Evolutionary conservation across 805 yeast species (phyloP).

Genomic region (Yamadazyma olivae): DNA sequence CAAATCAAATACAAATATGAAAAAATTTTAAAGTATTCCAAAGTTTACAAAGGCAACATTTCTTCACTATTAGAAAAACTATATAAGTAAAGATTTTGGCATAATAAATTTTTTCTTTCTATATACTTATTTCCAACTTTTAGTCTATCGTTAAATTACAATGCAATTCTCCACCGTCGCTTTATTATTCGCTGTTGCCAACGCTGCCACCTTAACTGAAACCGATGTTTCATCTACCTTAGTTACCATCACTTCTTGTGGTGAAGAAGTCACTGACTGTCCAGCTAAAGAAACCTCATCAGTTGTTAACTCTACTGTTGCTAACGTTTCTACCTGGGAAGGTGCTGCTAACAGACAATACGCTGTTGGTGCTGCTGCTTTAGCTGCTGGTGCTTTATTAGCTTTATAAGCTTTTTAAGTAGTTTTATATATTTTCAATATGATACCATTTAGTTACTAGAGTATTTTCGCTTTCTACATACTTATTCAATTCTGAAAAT

Average conservation of each 20-base stretch:
- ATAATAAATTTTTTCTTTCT: too few relatives aligned
- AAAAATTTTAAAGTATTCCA: too few relatives aligned
- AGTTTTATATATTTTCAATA: slow-evolving; percentile 7
- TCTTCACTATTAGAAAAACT: too few relatives aligned
- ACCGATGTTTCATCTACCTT: slow-evolving; percentile 34
- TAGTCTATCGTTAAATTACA: slow-evolving; percentile 33
- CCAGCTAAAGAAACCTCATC: slow-evolving; percentile 28
- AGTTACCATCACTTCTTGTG: slow-evolving; percentile 49
- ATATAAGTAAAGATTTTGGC: too few relatives aligned
- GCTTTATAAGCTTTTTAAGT: slow-evolving; percentile 56
- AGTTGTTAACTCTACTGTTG: neutral
- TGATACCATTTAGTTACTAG: slow-evolving; percentile 7
- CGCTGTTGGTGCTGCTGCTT: slow-evolving; percentile 47
- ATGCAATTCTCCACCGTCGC: slow-evolving; percentile 36
- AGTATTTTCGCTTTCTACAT: neutral
- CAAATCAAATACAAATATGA: too few relatives aligned
- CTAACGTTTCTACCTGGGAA: slow-evolving; percentile 33
- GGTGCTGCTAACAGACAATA: slow-evolving; percentile 34
- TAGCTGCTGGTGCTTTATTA: slow-evolving; percentile 51
- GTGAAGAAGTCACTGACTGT: slow-evolving; percentile 45
- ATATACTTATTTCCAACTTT: slow-evolving; percentile 9
- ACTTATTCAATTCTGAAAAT: too few relatives aligned
- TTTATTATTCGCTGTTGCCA: slow-evolving; percentile 14
- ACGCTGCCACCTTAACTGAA: slow-evolving; percentile 26
- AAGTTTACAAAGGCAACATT: too few relatives aligned